Conservation (phyloP, 108 stramenopile genomes). For the Pseudonitzschia delicatissima region DNA sequence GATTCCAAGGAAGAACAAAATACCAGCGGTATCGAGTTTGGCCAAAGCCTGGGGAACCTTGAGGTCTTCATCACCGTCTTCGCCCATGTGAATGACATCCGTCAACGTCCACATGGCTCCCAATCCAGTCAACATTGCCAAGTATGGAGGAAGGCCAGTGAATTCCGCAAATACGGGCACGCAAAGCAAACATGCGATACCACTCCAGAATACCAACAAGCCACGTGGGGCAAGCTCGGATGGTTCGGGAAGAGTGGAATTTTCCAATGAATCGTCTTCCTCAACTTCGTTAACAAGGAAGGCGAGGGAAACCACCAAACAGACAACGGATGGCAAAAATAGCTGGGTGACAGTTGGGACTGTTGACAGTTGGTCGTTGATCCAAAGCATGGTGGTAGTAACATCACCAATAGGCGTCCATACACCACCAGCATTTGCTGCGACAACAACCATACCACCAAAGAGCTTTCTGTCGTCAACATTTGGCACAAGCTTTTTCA, state of each 20-base stretch:
- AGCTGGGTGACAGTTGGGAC: slow-evolving; percentile 87
- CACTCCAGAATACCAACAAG: slow-evolving; percentile 84
- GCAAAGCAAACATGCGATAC: slow-evolving; percentile 75
- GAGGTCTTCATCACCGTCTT: slow-evolving; percentile 68
- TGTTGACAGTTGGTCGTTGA: slow-evolving; percentile 86
- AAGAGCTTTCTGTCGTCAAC: slow-evolving; percentile 84
- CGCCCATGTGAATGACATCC: slow-evolving; percentile 91
- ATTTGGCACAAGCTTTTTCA: slow-evolving; percentile 84
- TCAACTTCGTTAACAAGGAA: slow-evolving; percentile 84
- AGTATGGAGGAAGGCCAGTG: slow-evolving; percentile 91
- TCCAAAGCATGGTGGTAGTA: slow-evolving; percentile 96
- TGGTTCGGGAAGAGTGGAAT: slow-evolving; percentile 52
- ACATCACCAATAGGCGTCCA: slow-evolving; percentile 97
- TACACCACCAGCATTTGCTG: slow-evolving; percentile 93
- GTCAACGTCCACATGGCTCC: slow-evolving; percentile 93
- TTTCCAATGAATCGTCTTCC: slow-evolving; percentile 58
- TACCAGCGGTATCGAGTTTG: slow-evolving; percentile 87
- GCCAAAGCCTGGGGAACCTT: slow-evolving; percentile 81
- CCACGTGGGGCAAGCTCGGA: slow-evolving; percentile 80
- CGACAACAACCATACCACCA: slow-evolving; percentile 94
- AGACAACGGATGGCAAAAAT: slow-evolving; percentile 84
- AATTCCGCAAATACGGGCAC: slow-evolving; percentile 90
- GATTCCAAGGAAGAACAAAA: slow-evolving; percentile 94
- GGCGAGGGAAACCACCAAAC: slow-evolving; percentile 75
- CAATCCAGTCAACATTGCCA: slow-evolving; percentile 93